These are phyloP conservation scores for Phytophthora cryptogea DNA, from an alignment of 352 stramenopile genomes.

Conservation along the genomic window DNA sequence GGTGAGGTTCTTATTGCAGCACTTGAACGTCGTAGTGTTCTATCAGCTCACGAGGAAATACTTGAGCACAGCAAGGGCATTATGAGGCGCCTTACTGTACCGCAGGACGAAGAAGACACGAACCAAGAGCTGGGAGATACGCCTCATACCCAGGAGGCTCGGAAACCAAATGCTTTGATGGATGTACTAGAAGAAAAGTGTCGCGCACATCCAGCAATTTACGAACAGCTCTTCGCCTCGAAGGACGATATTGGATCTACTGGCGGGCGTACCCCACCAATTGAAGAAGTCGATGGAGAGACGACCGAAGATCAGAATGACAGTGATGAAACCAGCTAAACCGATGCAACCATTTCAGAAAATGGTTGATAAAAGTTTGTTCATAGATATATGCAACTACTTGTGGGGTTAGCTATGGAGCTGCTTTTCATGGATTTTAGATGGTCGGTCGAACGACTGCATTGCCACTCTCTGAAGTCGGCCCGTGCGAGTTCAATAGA, in stretches of 20 bases:
- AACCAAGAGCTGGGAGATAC: constrained; percentile 18
- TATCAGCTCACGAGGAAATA: constrained; percentile 76
- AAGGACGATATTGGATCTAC: constrained; percentile 47
- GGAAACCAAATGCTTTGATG: constrained; percentile 41
- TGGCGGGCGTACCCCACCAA: constrained; percentile 24
- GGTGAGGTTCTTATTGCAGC: constrained; percentile 50
- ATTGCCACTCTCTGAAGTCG: constrained; percentile 31
- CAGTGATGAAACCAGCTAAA: constrained; percentile 28
- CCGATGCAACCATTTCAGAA: constrained; percentile 9
- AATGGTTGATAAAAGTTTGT: constrained; percentile 25
- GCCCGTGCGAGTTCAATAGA: constrained; percentile 35
- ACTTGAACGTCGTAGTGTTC: constrained; percentile 65
- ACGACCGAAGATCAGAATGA: constrained; percentile 29
- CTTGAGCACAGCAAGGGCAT: constrained; percentile 70
- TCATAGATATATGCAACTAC: constrained; percentile 29
- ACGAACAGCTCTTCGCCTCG: constrained; percentile 59
- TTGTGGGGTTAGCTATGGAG: constrained; percentile 15
- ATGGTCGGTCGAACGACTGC: constrained; percentile 22
- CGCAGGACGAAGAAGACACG: constrained; percentile 33
- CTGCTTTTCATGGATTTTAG: constrained; percentile 14
- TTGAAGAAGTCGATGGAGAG: constrained; percentile 28
- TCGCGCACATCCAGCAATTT: constrained; percentile 40
- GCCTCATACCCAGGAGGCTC: neutral
- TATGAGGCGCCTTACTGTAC: constrained; percentile 49
- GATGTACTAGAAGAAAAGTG: constrained; percentile 66